Conservation (phyloP, 192 early-diverging fungal species). For the Helicostylum pulchrum region DNA sequence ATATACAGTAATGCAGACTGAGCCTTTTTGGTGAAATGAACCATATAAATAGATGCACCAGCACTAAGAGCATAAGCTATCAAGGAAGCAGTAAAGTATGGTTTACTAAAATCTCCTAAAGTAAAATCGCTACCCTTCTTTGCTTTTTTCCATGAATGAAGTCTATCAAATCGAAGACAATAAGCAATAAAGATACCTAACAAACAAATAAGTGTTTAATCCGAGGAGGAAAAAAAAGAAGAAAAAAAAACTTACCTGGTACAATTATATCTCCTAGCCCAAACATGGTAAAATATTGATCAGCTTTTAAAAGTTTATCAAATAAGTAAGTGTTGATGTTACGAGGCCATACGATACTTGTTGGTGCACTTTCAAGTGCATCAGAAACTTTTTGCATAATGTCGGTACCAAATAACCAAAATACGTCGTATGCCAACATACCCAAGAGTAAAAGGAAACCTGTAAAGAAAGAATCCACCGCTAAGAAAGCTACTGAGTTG, state of each 20-base stretch:
- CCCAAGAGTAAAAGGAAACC: constrained; percentile 89
- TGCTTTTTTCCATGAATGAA: constrained; percentile 6
- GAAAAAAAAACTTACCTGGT: constrained; percentile 60
- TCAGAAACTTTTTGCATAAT: constrained; percentile 97
- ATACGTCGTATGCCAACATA: constrained; percentile 93
- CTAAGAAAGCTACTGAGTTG: constrained; percentile 78
- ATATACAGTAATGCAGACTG: constrained; percentile 9
- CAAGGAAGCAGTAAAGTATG: constrained; percentile 3
- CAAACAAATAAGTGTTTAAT: background rate
- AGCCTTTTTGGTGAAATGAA: background rate
- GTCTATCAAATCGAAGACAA: constrained; percentile 4
- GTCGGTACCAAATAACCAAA: constrained; percentile 98
- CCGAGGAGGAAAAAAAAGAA: background rate
- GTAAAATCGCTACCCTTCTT: background rate
- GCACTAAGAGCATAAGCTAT: constrained; percentile 9
- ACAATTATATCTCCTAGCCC: constrained; percentile 96
- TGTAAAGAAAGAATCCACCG: constrained; percentile 92
- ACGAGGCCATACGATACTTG: constrained; percentile 90
- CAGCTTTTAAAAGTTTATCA: constrained; percentile 36
- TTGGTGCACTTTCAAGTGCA: constrained; percentile 82
- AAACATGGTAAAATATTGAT: constrained; percentile 79
- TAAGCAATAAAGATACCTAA: constrained; percentile 12
- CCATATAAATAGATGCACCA: background rate
- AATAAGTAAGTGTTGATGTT: constrained; percentile 50
- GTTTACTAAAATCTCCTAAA: background rate